Base-by-base conservation (phyloP, 1,139 yeast genomes). In the Komagataea norvegica region DNA sequence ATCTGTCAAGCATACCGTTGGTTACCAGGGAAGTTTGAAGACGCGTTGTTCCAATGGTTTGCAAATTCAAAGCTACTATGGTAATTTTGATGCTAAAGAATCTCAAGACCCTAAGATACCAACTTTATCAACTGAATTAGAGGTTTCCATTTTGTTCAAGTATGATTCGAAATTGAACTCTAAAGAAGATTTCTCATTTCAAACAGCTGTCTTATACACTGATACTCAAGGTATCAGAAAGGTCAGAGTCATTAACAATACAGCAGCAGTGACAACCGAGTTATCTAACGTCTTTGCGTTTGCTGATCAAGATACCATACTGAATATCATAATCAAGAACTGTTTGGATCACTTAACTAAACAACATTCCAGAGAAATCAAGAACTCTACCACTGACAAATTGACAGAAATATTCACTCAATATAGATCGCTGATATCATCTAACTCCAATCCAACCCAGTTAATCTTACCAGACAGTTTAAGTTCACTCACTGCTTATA, bases 41-140 rank as follows among this genome's bases (percentile, higher is more conserved):
- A 74, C 88, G 28, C 81, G 99, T 48, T 84, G 93, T 52, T 87
- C 96, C 1, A 79, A 75, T 46, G 98, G 98, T 0, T 67, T 93
- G 41, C 94, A 86, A 55, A 88, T 91, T 6, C 64, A 77, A n/a
- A 77, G 77, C 41, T 85, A 87, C 57, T 81, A 80, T 52, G 93
- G 91, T 2, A 74, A 71, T 40, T 61, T 69, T 43, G 44, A 44
- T 7, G 45, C 54, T 4, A 36, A 51, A 3, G 46, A 48, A 6
- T 51, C 54, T 8, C 44, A 49, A 31, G 95, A 86, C 48, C 94
- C 95, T 3, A 62, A 66, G n/a, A 60, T 88, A 20, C 89, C 96
- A 1, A 64, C 76, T 6, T 61, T 89, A 16, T 71, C 73, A 32
- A 70, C 72, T 15, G 81, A 84, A 50, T 82, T 85, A 33, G 70